Evolutionary conservation across 2,329 filamentous ascomycete species (phyloP).

Genomic region (Exophiala sp.): DNA sequence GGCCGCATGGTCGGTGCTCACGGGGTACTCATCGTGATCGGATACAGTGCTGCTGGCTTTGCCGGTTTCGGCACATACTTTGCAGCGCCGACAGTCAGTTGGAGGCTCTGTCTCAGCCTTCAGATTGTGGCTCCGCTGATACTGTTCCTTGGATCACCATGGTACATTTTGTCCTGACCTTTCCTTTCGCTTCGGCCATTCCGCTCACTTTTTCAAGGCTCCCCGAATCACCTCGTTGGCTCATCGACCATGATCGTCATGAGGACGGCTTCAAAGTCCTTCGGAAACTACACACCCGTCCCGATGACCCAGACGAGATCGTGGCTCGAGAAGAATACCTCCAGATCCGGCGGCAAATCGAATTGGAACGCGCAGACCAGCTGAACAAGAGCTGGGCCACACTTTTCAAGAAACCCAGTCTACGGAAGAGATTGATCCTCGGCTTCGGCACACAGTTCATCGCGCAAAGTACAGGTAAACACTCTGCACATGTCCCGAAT

Average conservation of each 20-base stretch:
- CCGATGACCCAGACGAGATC: slow-evolving; percentile 37
- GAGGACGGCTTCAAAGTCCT: slow-evolving; percentile 35
- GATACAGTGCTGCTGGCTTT: background rate
- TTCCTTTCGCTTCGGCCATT: background rate
- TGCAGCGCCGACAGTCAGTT: slow-evolving; percentile 3
- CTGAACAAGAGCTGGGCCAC: slow-evolving; percentile 36
- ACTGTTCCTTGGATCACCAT: slow-evolving; percentile 38
- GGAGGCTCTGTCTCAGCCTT: slow-evolving; percentile 28
- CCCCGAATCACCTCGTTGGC: slow-evolving; percentile 41
- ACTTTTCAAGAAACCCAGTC: slow-evolving; percentile 33
- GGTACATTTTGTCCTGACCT: slow-evolving; percentile 9
- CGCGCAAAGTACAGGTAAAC: slow-evolving; percentile 21
- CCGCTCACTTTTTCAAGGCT: slow-evolving; percentile 21
- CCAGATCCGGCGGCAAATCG: slow-evolving; percentile 44
- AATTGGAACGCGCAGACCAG: slow-evolving; percentile 36
- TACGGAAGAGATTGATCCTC: slow-evolving; percentile 37
- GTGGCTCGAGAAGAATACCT: slow-evolving; percentile 41
- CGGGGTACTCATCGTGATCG: slow-evolving; percentile 5
- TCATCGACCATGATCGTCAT: slow-evolving; percentile 39
- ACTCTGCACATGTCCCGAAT: slow-evolving; percentile 27
- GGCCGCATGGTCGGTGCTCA: slow-evolving; percentile 14
- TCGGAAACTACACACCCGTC: slow-evolving; percentile 41
- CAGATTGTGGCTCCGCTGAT: slow-evolving; percentile 40
- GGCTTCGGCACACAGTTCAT: slow-evolving; percentile 39
- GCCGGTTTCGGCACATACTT: slow-evolving; percentile 4